Evolutionary conservation across 768 basidiomycete genomes (phyloP), one percentile per base, ranked within the genome.

Genomic region (Termitomyces sp.): DNA sequence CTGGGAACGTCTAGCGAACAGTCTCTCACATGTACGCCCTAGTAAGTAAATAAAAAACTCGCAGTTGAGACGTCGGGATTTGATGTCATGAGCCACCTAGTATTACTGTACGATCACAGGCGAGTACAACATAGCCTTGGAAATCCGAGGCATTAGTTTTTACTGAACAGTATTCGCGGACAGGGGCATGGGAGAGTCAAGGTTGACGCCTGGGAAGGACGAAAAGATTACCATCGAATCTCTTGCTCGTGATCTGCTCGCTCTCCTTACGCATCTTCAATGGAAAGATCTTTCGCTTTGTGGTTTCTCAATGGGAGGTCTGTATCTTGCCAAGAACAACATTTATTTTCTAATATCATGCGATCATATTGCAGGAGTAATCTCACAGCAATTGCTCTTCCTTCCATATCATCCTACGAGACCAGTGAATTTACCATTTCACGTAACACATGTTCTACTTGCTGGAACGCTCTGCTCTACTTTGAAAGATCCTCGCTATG

Each of bases 251-350:
- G 80, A 82, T 63, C 64, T 82, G 20, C 48, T 64, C 39, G n/a
- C 63, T 39, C 69, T 81, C n/a, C 62, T 82, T 12, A 53, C 65
- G 24, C 65, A 67, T 51, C 58, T 82, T 24, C 66, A 68, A 32
- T 82, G 80, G 78, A 72, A 69, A 52, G 67, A 76, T 37, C 52
- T 82, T 16, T 69, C 76, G 6, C 59, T 82, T 1, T 77, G 79
- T 53, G 80, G 80, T 9, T 81, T 76, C 63, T 82, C 81, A 7
- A 81, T 82, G 80, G 81, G 81, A 61, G 81, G 80, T 79, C 63
- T 43, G 70, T 27, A 27, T 20, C 7, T 18, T 32, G 39, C n/a
- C 16, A 16, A 22, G 16, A 42, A 47, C 12, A 14, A 3, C 20
- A 33, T 30, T 16, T 50, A 30, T 10, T 12, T 22, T 26, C 20